Conservation (phyloP, 108 stramenopile species). For the Nitzschia inconspicua region DNA sequence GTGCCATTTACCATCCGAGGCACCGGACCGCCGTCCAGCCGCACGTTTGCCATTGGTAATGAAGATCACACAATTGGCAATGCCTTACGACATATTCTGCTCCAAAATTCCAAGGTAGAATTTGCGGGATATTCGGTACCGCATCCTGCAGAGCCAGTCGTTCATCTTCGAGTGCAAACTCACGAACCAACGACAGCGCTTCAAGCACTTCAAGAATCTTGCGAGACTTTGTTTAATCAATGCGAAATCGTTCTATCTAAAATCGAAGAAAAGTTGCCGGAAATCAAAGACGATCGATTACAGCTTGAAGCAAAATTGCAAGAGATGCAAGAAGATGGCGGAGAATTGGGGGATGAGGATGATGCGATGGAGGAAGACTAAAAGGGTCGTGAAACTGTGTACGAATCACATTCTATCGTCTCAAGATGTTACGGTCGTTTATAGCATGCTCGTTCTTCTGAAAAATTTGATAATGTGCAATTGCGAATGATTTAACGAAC, state of each 20-base stretch:
- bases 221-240: slow-evolving; percentile 59
- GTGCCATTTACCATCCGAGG: slow-evolving; percentile 55
- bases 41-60: slow-evolving; percentile 86
- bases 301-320: slow-evolving; percentile 46
- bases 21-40: slow-evolving; percentile 60
- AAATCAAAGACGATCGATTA: slow-evolving; percentile 62
- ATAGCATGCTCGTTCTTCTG: no score
- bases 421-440: no score
- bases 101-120: slow-evolving; percentile 56
- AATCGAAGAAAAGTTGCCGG: slow-evolving; percentile 63
- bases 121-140: slow-evolving; percentile 97
- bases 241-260: slow-evolving; percentile 69
- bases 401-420: no score
- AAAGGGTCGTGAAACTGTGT: no score
- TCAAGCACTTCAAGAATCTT: slow-evolving; percentile 68
- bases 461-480: no score
- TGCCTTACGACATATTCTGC: slow-evolving; percentile 72
- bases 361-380: slow-evolving; percentile 40
- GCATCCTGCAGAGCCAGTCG: slow-evolving; percentile 93
- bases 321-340: slow-evolving; percentile 39
- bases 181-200: slow-evolving; percentile 46
- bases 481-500: no score
- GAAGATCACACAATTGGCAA: slow-evolving; percentile 98
- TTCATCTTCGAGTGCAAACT: slow-evolving; percentile 91
- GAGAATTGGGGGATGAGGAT: slow-evolving; percentile 38